These are phyloP conservation scores for Suhomyces coccinellae DNA, from an alignment of 1,139 yeast genomes.

Conservation along the genomic window DNA sequence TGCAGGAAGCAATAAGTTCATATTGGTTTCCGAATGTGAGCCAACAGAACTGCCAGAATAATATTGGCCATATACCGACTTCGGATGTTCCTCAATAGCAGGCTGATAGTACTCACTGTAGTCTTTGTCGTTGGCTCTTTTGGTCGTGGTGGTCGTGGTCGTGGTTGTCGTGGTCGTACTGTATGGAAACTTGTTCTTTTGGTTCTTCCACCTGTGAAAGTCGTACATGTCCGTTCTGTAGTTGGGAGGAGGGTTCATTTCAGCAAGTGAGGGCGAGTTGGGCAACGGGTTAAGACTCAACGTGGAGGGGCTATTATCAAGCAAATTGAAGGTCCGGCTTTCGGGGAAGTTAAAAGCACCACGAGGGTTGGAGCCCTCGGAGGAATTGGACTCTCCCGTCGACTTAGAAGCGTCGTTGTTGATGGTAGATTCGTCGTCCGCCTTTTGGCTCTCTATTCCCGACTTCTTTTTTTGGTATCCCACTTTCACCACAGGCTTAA, in stretches of 20 bases:
- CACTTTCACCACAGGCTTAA: no score
- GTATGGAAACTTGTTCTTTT: constrained; percentile 10
- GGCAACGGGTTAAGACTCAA: constrained; percentile 4
- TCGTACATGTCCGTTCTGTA: constrained; percentile 17
- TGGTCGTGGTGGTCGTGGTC: constrained; percentile 11
- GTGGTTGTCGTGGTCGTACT: constrained; percentile 12
- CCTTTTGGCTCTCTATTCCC: no score
- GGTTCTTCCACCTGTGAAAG: constrained; percentile 16
- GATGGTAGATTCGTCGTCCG: neutral
- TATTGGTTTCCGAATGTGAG: neutral
- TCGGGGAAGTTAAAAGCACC: neutral
- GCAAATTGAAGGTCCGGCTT: neutral
- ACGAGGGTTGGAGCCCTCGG: neutral
- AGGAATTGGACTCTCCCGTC: neutral
- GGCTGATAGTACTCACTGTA: neutral
- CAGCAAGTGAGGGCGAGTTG: constrained; percentile 3
- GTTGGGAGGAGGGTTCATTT: constrained; percentile 3
- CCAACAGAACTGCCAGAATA: constrained; percentile 1
- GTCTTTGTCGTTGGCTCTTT: constrained; percentile 3
- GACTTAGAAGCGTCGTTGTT: neutral
- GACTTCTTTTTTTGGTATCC: no score
- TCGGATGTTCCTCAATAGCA: neutral
- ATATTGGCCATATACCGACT: neutral
- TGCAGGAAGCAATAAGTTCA: constrained; percentile 5
- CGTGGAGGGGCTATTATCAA: neutral